Percentiles rank a stretch among this genome's conserved stretches.
These are phyloP conservation scores for Ogataea siamensis DNA, from an alignment of 805 yeast genomes.

Conservation along the genomic window DNA sequence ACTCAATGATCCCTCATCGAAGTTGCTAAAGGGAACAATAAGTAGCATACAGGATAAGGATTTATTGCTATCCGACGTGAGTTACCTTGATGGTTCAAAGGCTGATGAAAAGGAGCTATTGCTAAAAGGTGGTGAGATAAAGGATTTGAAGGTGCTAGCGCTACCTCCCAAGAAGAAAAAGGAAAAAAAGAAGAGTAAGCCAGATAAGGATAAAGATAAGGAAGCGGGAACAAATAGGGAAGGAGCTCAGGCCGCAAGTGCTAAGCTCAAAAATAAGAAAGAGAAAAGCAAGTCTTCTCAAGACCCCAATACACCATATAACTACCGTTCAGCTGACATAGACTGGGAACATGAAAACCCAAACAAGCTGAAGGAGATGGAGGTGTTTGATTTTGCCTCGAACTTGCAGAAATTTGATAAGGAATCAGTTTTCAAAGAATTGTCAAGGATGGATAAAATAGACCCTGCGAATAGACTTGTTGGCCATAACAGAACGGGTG, in stretches of 20 bases:
- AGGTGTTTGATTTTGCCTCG: slow-evolving; percentile 83
- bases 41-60: slow-evolving; percentile 23
- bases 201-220: slow-evolving; percentile 13
- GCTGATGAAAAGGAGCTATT: slow-evolving; percentile 20
- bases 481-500: slow-evolving; percentile 59
- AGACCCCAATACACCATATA: slow-evolving; percentile 23
- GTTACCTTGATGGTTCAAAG: slow-evolving; percentile 29
- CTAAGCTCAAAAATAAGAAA: slow-evolving; percentile 18
- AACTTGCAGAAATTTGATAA: slow-evolving; percentile 83
- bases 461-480: slow-evolving; percentile 65
- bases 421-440: slow-evolving; percentile 71
- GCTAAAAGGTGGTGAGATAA: slow-evolving; percentile 40
- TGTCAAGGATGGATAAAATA: slow-evolving; percentile 60
- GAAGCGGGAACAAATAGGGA: slow-evolving; percentile 5
- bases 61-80: slow-evolving; percentile 33
- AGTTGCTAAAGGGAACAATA: slow-evolving; percentile 28
- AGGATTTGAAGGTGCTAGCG: slow-evolving; percentile 55
- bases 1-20: slow-evolving; percentile 38
- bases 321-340: slow-evolving; percentile 30
- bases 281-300: slow-evolving; percentile 14
- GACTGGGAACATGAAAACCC: slow-evolving; percentile 53
- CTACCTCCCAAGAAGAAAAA: slow-evolving; percentile 41
- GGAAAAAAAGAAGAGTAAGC: slow-evolving; percentile 22
- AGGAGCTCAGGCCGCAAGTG: slow-evolving; percentile 11
- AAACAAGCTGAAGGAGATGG: slow-evolving; percentile 43